Evolutionary conservation across 441 rosid species (phyloP), one percentile per base, ranked within the genome.

Genomic region (Pelargonium citronellum): DNA sequence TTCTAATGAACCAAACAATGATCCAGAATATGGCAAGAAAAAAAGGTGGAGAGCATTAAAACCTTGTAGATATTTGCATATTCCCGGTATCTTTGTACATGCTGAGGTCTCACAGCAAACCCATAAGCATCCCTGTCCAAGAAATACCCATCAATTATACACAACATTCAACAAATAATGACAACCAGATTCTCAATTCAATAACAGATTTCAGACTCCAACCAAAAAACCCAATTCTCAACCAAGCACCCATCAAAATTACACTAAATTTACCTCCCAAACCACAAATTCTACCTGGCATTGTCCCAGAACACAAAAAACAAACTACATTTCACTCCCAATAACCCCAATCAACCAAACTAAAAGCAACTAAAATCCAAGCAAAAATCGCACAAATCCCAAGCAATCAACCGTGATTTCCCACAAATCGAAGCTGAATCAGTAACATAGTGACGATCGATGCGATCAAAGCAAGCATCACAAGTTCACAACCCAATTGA

Each of bases 1-100:
- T 39, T 57, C 13, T 19, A 19, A 6, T 49, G 49, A 69, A 75
- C 69, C 43, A 39, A 7, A 39, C 43, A 15, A 17, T 57, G 49
- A 5, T 24, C 6, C 9, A 15, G 10, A 43, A 39, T 7, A 27
- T 22, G 57, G 72, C 63, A 17, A 49, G 34, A 60, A 74, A 44
- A 4, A 20, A 17, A 19, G 43, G 6, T 39, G 30, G 65, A n/a
- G 7, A 16, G 57, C 51, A 15, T 37, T 74, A 58, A 78, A 34
- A 95, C 99, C 99, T 95, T 91, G 86, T 95, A 95, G 78, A 95
- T 95, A 78, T 82, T 92, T 55, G 96, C 89, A 86, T 95, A 92
- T 75, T 92, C 96, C 77, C 96, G 77, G 78, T 89, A 95, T 89
- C 96, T 87, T 70, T 95, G 99, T 37, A 91, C 81, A 73, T 95